Evolutionary conservation across 192 early-diverging fungal genomes (phyloP).

Genomic region (Coemansia umbellata): DNA sequence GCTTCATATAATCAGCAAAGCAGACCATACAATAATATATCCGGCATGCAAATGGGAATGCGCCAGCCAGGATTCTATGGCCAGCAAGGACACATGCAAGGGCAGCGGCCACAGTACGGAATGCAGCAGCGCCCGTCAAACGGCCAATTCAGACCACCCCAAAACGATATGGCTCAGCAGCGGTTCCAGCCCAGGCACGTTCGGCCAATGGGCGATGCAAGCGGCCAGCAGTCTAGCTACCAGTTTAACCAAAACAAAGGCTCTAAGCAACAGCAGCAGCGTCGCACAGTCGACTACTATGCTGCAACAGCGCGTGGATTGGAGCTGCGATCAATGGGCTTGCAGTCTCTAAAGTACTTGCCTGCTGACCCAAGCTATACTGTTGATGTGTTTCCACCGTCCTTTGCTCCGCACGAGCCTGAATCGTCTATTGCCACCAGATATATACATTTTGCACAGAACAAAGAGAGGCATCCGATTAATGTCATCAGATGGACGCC

Average conservation of each 20-base stretch:
- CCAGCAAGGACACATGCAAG: slow-evolving; percentile 14
- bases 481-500: slow-evolving; percentile 96
- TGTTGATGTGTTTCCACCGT: slow-evolving; percentile 56
- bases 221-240: slow-evolving; percentile 13
- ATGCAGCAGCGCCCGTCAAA: slow-evolving; percentile 16
- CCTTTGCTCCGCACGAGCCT: slow-evolving; percentile 33
- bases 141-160: slow-evolving; percentile 2
- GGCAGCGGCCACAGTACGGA: slow-evolving; percentile 6
- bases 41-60: slow-evolving; percentile 27
- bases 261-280: slow-evolving; percentile 82
- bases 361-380: slow-evolving; percentile 42
- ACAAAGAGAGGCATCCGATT: slow-evolving; percentile 86
- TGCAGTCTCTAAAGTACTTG: slow-evolving; percentile 18
- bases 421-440: slow-evolving; percentile 36
- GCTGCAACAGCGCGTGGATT: slow-evolving; percentile 72
- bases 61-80: slow-evolving; percentile 10
- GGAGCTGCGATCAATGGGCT: slow-evolving; percentile 35
- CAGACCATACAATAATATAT: no score
- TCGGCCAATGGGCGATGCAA: not conserved
- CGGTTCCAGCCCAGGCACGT: no score
- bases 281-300: slow-evolving; percentile 93
- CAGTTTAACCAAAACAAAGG: slow-evolving; percentile 60
- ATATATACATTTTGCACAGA: slow-evolving; percentile 57
- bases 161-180: not conserved
- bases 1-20: no score